Conservation (phyloP, 352 stramenopile species). For the Globisporangium abappressorium region DNA sequence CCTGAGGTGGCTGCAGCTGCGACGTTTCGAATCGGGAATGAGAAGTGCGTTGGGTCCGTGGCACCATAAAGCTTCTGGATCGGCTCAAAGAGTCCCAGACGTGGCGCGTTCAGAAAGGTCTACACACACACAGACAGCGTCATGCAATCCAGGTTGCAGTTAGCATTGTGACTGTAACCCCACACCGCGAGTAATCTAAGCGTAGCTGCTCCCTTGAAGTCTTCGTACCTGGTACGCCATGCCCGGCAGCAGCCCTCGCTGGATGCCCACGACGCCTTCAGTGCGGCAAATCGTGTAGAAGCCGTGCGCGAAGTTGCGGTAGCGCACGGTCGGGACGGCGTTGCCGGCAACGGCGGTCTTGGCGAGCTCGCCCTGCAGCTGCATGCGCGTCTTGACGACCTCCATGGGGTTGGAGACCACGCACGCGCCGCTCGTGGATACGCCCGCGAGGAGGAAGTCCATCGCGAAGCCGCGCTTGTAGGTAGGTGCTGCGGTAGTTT, state of each 20-base stretch:
- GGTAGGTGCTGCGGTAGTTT: neutral
- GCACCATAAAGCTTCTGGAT: slow-evolving; percentile 77
- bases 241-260: slow-evolving; percentile 70
- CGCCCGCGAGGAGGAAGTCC: slow-evolving; percentile 69
- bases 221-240: slow-evolving; percentile 70
- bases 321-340: slow-evolving; percentile 49
- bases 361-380: slow-evolving; percentile 81
- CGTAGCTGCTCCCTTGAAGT: neutral
- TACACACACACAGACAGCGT: slow-evolving; percentile 13
- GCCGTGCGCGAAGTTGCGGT: slow-evolving; percentile 83
- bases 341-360: slow-evolving; percentile 34
- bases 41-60: slow-evolving; percentile 70
- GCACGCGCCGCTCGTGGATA: slow-evolving; percentile 63
- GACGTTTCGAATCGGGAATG: slow-evolving; percentile 76
- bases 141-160: neutral
- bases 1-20: slow-evolving; percentile 67
- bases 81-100: slow-evolving; percentile 76
- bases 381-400: slow-evolving; percentile 89
- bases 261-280: slow-evolving; percentile 74
- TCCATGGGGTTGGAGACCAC: slow-evolving; percentile 89
- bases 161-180: neutral
- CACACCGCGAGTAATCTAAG: neutral
- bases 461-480: slow-evolving; percentile 51
- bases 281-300: slow-evolving; percentile 83
- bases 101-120: slow-evolving; percentile 78